A percentile compares a stretch with the other conserved stretches of the same genome.
Conservation (phyloP, 495 filamentous ascomycete genomes). For the Aspergillus sparsus region DNA sequence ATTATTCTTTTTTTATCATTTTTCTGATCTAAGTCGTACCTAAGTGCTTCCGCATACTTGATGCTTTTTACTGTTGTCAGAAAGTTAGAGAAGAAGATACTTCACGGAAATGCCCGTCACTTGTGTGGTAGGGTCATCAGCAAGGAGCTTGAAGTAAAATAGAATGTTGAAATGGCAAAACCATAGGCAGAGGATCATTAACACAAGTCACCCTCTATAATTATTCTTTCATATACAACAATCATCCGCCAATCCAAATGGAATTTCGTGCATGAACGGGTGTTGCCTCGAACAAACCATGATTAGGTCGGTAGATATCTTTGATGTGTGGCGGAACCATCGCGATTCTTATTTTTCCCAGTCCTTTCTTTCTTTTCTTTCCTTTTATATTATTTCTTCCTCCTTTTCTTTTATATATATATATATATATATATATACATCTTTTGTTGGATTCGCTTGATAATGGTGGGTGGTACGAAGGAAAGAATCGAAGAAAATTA, state of each 20-base stretch:
- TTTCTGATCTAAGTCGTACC: background rate
- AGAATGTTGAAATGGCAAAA: background rate
- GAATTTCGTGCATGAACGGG: conserved; percentile 25
- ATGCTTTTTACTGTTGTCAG: background rate
- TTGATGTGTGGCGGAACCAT: conserved; percentile 13
- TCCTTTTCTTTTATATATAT: background rate
- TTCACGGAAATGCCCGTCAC: background rate
- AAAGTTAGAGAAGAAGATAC: background rate
- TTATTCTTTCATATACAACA: background rate
- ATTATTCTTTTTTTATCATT: conserved; percentile 3
- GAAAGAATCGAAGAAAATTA: background rate
- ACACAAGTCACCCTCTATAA: background rate
- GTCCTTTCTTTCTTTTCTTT: background rate
- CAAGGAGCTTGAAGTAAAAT: background rate
- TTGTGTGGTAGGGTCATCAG: background rate
- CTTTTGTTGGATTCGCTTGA: background rate
- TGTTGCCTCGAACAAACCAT: conserved; percentile 20
- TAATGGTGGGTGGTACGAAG: background rate
- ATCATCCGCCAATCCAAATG: conserved; percentile 11
- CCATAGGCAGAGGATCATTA: background rate
- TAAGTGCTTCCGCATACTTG: background rate
- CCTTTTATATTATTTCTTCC: background rate
- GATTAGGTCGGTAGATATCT: background rate
- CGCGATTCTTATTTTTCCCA: background rate
- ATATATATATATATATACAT: no score